phyloP scores from a whole-genome alignment of 225 moss, liverwort and hornwort species.

The Anthoceros angustus region DNA sequence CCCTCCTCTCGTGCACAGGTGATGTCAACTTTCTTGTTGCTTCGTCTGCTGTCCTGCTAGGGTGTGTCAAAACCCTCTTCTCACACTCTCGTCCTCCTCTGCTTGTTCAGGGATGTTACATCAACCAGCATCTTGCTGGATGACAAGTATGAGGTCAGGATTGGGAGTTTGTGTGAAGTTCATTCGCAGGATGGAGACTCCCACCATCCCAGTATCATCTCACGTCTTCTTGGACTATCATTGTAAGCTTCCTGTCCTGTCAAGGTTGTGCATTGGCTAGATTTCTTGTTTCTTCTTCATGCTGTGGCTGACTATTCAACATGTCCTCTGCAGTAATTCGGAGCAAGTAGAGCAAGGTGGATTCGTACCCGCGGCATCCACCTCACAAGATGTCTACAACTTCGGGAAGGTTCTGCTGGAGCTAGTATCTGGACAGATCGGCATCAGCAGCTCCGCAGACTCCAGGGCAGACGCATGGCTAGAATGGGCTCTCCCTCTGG shows the following conservation, averaged over 20 bases:
- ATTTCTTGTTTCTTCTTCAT: not conserved
- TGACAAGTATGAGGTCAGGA: conserved; percentile 31
- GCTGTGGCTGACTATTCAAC: not conserved
- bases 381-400: conserved; percentile 34
- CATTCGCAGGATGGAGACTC: conserved; percentile 31
- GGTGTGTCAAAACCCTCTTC: no score
- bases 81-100: conserved; percentile 26
- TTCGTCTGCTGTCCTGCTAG: no score
- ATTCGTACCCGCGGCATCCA: conserved; percentile 9
- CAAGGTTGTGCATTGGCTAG: not conserved
- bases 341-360: not conserved
- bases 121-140: conserved; percentile 40
- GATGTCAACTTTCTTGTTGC: not conserved
- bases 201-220: conserved; percentile 31
- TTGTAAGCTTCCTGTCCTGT: not conserved
- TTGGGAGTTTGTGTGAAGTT: conserved; percentile 19
- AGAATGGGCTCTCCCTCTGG: conserved; percentile 87
- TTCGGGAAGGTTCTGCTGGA: conserved; percentile 54
- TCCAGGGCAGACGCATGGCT: conserved; percentile 74
- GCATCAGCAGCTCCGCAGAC: conserved; percentile 63
- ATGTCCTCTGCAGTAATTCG: not conserved
- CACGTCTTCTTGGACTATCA: conserved; percentile 2
- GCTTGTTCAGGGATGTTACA: conserved; percentile 29
- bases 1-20: not conserved
- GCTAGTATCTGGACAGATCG: conserved; percentile 37